Conservation (phyloP, 2,329 filamentous ascomycete genomes). For the Emericellopsis cladophorae region DNA sequence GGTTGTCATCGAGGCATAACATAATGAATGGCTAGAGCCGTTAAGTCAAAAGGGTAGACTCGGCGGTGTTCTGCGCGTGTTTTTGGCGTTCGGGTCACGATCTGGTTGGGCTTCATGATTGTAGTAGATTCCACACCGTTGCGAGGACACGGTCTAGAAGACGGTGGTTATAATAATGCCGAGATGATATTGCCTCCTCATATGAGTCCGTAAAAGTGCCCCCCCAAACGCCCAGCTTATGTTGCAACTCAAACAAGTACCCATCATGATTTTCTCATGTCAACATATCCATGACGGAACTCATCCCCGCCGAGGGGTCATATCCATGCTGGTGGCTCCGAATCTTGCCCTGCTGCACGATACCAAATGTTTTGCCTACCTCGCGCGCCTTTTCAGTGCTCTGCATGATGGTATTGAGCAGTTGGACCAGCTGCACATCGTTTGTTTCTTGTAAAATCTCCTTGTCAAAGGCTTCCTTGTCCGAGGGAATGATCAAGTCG, state of each 20-base stretch:
- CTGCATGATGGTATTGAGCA: constrained; percentile 65
- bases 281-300: too few relatives aligned
- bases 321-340: background rate
- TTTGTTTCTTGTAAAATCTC: constrained; percentile 70
- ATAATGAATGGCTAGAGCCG: background rate
- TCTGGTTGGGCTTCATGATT: too few relatives aligned
- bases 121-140: too few relatives aligned
- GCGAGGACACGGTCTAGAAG: too few relatives aligned
- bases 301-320: too few relatives aligned
- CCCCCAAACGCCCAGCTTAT: background rate
- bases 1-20: constrained; percentile 47
- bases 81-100: too few relatives aligned
- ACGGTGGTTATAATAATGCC: too few relatives aligned
- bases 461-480: constrained; percentile 50
- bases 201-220: too few relatives aligned
- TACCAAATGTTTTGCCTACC: constrained; percentile 59
- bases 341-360: constrained; percentile 33
- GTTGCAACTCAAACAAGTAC: background rate
- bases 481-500: constrained; percentile 64
- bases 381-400: constrained; percentile 60
- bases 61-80: background rate
- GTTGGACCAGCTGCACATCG: constrained; percentile 66
- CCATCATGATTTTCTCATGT: too few relatives aligned
- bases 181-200: too few relatives aligned
- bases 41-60: too few relatives aligned